Conservation (phyloP, 352 stramenopile genomes). For the Globisporangium apiculatum region DNA sequence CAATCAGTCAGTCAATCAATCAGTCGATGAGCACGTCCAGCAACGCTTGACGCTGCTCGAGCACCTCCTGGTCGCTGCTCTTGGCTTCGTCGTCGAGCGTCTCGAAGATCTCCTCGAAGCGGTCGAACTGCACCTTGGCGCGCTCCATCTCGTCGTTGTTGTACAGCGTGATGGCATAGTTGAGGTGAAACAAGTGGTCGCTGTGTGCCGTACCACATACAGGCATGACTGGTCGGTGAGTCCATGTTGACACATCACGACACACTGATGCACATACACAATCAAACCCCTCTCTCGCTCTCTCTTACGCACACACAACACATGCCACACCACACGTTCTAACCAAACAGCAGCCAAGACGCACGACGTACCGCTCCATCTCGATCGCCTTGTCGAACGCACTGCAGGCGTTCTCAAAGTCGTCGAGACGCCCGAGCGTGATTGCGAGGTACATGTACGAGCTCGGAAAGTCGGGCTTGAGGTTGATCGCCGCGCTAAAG, state of each 20-base stretch:
- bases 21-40: constrained; percentile 60
- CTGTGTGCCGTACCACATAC: constrained; percentile 15
- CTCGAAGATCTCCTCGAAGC: constrained; percentile 80
- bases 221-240: neutral
- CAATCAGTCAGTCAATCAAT: constrained; percentile 1
- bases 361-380: constrained; percentile 55
- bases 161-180: constrained; percentile 86
- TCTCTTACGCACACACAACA: constrained; percentile 2
- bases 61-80: constrained; percentile 55
- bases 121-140: constrained; percentile 75
- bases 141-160: constrained; percentile 88
- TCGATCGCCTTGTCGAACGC: constrained; percentile 91
- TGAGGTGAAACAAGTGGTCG: constrained; percentile 84
- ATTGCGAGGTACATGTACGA: constrained; percentile 93
- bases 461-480: constrained; percentile 83
- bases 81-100: constrained; percentile 60
- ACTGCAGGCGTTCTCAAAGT: constrained; percentile 90
- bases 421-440: constrained; percentile 82
- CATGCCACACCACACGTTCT: no score
- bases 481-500: constrained; percentile 86
- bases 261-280: no score
- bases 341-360: constrained; percentile 1
- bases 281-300: neutral
- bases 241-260: neutral
- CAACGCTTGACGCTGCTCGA: constrained; percentile 68